A percentile compares a stretch with the other conserved stretches of the same genome.
phyloP scores from a whole-genome alignment of 2,329 filamentous ascomycete genomes.

The Thelonectria discophora region DNA sequence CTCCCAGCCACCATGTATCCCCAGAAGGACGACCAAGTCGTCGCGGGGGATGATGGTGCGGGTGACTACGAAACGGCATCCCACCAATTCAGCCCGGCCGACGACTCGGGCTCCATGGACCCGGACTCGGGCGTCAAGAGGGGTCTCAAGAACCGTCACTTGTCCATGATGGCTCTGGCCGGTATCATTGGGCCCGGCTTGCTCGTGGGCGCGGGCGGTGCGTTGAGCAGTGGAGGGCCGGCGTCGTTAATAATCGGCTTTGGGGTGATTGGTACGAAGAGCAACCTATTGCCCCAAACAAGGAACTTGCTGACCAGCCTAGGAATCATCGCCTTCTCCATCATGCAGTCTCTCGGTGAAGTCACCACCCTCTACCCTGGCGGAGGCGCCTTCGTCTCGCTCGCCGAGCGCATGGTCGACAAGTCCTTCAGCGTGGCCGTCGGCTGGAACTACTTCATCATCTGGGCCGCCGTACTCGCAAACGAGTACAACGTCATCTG shows the following conservation, averaged over 20 bases:
- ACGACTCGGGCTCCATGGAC: conserved; percentile 58
- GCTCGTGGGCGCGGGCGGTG: conserved; percentile 75
- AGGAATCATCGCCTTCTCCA: conserved; percentile 69
- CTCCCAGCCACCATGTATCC: conserved; percentile 26
- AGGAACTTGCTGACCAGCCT: conserved; percentile 26
- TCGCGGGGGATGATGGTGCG: conserved; percentile 34
- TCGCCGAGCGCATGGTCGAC: conserved; percentile 76
- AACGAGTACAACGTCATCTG: conserved; percentile 78
- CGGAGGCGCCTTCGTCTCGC: conserved; percentile 74
- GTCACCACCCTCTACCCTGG: conserved; percentile 77
- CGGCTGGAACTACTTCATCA: conserved; percentile 77
- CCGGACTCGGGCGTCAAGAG: conserved; percentile 72
- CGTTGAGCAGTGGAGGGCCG: conserved; percentile 73
- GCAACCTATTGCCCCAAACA: neutral
- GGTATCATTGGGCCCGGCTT: conserved; percentile 75
- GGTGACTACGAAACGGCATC: conserved; percentile 33
- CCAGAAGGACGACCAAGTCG: conserved; percentile 33
- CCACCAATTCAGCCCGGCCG: conserved; percentile 32
- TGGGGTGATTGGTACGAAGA: conserved; percentile 64
- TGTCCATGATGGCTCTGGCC: conserved; percentile 72
- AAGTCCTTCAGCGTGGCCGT: conserved; percentile 74
- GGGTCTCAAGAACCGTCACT: conserved; percentile 72
- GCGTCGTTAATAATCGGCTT: conserved; percentile 79
- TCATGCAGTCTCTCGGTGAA: conserved; percentile 80
- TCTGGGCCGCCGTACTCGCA: conserved; percentile 71